Base-by-base conservation (phyloP, 2,329 filamentous ascomycete species). In the Gliomastix tumulicola region DNA sequence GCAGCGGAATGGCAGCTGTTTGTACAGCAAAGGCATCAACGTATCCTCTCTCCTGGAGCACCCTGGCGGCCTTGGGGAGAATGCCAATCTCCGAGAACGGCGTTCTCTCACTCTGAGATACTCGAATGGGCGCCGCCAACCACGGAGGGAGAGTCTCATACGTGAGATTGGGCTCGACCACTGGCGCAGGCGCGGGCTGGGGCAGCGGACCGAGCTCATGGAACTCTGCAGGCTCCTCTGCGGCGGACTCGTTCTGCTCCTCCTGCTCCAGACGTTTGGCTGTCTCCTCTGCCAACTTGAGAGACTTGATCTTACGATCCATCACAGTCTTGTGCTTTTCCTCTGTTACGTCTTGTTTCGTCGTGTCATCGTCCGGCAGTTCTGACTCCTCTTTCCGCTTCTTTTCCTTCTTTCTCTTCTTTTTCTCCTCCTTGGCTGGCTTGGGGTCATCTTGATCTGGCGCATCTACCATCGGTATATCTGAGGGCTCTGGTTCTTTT, bases 151-250 rank as follows among this genome's bases (percentile, higher is more conserved):
- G 67, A 2, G 84, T 84, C 21, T 88, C 82, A 57, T 87, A 88
- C n/a, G 74, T 73, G 3, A 82, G 78, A 36, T 72, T 71, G 35
- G 74, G 69, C 2, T 66, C 65, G 21, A 73, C 62, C 32, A 79
- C 71, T 2, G 70, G 63, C 2, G 77, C 68, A 1, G 74, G 76
- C 21, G 74, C 73, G 11, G 86, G 88, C 47, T 95, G 88, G 7
- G 88, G 88, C 16, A 95, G 67, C 7, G 88, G 88, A 38, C 84
- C 79, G 1, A 97, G 68, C 17, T 86, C 87, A 54, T 88, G 80
- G 4, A 80, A 55, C 49, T 76, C 70, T 11, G 48, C 47, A 17
- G 54, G 44, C 28, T 63, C 57, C 13, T 51, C 48, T 5, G 49
- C 45, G 21, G 61, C 56, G 0, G 52, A 45, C n/a, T 54, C 48